These are phyloP conservation scores for Curvularia hawaiiensis DNA, from an alignment of 2,329 filamentous ascomycete species.

Conservation along the genomic window DNA sequence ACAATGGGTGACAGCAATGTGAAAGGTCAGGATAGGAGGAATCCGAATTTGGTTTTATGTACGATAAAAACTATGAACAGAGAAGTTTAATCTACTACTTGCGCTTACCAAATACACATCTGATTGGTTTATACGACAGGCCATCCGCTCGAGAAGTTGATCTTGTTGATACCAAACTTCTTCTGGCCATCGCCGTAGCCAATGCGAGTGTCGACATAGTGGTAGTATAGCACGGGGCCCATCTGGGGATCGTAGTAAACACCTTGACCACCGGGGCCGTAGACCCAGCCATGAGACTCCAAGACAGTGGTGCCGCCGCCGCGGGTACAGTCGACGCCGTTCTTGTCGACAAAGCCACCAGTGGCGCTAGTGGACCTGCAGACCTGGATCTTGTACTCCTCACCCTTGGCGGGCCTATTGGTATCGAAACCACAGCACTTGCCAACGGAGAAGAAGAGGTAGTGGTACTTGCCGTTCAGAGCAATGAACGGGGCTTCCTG, in stretches of 20 bases:
- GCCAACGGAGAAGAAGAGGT: conserved; percentile 67
- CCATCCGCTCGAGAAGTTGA: conserved; percentile 58
- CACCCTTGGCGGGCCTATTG: conserved; percentile 57
- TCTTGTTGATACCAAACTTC: conserved; percentile 58
- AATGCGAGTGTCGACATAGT: conserved; percentile 62
- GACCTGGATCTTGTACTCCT: conserved; percentile 70
- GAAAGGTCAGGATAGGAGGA: too few species aligned
- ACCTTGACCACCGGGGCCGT: conserved; percentile 70
- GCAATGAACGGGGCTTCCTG: conserved; percentile 64
- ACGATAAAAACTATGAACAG: too few species aligned
- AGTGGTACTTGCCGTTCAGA: conserved; percentile 63
- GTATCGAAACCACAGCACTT: conserved; percentile 66
- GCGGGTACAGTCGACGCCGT: conserved; percentile 58
- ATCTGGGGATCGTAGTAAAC: conserved; percentile 57
- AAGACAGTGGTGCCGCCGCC: conserved; percentile 67
- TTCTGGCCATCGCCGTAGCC: conserved; percentile 59
- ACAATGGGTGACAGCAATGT: too few species aligned
- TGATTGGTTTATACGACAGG: conserved; percentile 44
- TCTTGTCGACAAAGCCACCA: conserved; percentile 62
- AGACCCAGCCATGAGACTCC: conserved; percentile 63
- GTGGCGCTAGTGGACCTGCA: conserved; percentile 62
- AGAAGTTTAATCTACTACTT: too few species aligned
- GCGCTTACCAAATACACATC: too few species aligned
- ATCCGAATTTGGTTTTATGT: too few species aligned
- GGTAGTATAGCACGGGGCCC: conserved; percentile 66